These are phyloP conservation scores for Hypocreales sp. DNA, from an alignment of 2,329 filamentous ascomycete species.

Conservation along the genomic window DNA sequence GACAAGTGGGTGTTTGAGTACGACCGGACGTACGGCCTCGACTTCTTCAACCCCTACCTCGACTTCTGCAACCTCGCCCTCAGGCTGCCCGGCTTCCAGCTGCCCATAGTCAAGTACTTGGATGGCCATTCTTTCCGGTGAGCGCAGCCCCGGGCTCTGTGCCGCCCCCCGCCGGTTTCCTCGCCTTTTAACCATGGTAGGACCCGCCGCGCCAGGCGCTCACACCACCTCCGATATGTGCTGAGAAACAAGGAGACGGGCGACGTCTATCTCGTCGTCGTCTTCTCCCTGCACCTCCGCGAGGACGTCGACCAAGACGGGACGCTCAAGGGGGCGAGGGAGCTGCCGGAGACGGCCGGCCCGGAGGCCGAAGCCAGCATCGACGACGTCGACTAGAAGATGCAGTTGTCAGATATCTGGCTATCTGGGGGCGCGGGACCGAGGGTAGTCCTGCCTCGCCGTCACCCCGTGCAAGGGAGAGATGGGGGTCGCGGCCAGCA, in stretches of 20 bases:
- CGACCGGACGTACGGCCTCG: constrained; percentile 33
- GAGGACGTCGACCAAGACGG: constrained; percentile 48
- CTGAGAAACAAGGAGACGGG: constrained; percentile 65
- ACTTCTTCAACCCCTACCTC: constrained; percentile 85
- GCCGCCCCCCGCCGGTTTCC: background rate
- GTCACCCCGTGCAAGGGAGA: too few relatives aligned
- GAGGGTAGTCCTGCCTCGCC: too few relatives aligned
- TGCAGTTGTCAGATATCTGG: too few relatives aligned
- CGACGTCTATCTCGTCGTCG: constrained; percentile 63
- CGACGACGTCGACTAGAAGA: constrained; percentile 31
- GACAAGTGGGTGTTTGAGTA: constrained; percentile 39
- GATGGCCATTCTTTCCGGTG: constrained; percentile 65
- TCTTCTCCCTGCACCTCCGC: constrained; percentile 62
- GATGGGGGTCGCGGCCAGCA: too few relatives aligned
- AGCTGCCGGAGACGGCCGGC: too few relatives aligned
- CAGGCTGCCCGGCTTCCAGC: constrained; percentile 54
- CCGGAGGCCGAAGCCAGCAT: constrained; percentile 18
- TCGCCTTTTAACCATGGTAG: constrained; percentile 11
- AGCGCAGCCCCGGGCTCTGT: constrained; percentile 10
- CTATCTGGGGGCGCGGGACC: too few relatives aligned
- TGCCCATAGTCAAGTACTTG: constrained; percentile 66
- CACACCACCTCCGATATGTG: constrained; percentile 81
- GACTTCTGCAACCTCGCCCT: constrained; percentile 66
- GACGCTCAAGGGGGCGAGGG: constrained; percentile 36
- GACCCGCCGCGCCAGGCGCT: constrained; percentile 36